Base-by-base conservation (phyloP, 495 filamentous ascomycete genomes). In the Penicillium cataractarum region DNA sequence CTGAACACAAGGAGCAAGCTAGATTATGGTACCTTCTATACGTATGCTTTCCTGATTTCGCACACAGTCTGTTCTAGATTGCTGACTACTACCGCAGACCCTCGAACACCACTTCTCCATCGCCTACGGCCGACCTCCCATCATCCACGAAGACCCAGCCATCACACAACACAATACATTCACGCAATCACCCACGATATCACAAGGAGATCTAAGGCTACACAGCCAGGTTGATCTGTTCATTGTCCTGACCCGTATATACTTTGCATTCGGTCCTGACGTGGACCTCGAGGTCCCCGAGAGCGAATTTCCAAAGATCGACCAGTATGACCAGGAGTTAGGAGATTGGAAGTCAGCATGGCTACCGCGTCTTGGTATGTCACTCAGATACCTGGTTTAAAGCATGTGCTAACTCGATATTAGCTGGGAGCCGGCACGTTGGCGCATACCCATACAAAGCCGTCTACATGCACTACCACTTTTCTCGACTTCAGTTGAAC, bases 191-290 rank as follows among this genome's bases (percentile, higher is more conserved):
- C 77, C 76, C 9, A 72, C 74, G 9, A 72, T 71, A n/a, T 74
- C 76, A 13, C 82, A 84, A 58, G 77, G 75, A 3, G 85, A 88
- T 62, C 71, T 81, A 51, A 76, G 85, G 55, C 65, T 88, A 13
- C 77, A 83, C 24, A 82, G 81, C 37, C 85, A 88, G 64, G 83
- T 88, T 24, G 81, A 85, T 44, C 56, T 88, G 35, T 86, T 88
- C 67, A 82, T 82, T 24, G 81, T 86, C 55, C 75, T 88, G 32
- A 86, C 82, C 24, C 76, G 79, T 33, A 82, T 84, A 51, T 86
- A 85, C 61, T 77, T 86, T 61, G 73, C 77, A 37, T 87, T 86
- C 61, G 85, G 84, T n/a, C 79, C 83, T 3, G 85, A 87, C 69
- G 74, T 82, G 6, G 84, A 86, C 24, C 65, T 83, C 27, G 79